Evolutionary conservation across 768 basidiomycete genomes (phyloP).

Genomic region (Panellus pusillus): DNA sequence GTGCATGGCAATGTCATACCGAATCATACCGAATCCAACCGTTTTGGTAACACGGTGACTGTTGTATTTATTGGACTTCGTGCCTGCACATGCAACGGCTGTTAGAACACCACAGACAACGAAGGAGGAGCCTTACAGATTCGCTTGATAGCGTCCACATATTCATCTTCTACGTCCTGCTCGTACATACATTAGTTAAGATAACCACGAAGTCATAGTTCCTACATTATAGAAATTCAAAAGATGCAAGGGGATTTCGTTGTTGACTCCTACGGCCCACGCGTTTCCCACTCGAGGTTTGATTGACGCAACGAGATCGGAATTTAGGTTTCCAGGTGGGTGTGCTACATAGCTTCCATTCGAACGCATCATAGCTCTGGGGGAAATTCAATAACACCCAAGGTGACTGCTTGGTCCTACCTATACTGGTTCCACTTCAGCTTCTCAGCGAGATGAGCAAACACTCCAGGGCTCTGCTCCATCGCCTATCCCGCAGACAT

Average conservation of each 20-base stretch:
- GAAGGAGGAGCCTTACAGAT: background rate
- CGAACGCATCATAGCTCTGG: slow-evolving; percentile 16
- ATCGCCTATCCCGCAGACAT: slow-evolving; percentile 11
- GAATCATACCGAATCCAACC: background rate
- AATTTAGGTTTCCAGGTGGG: slow-evolving; percentile 8
- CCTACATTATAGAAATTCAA: background rate
- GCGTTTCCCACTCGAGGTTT: background rate
- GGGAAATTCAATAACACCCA: background rate
- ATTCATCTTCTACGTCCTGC: background rate
- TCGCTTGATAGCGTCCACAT: background rate
- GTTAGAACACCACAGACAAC: too few relatives aligned
- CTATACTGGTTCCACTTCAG: slow-evolving; percentile 20
- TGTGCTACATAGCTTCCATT: slow-evolving; percentile 4
- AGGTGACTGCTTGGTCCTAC: background rate
- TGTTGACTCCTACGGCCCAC: background rate
- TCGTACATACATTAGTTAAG: background rate
- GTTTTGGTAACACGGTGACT: background rate
- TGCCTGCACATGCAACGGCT: background rate
- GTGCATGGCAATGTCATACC: too few relatives aligned
- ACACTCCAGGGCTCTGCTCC: background rate
- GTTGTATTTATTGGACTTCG: background rate
- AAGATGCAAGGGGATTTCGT: background rate
- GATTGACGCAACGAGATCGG: slow-evolving; percentile 1
- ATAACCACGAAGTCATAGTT: background rate
- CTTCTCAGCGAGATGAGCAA: background rate